A percentile compares a stretch with the other conserved stretches of the same genome.
Evolutionary conservation across 345 rosid species (phyloP).

Genomic region (Sisymbrium altissimum): DNA sequence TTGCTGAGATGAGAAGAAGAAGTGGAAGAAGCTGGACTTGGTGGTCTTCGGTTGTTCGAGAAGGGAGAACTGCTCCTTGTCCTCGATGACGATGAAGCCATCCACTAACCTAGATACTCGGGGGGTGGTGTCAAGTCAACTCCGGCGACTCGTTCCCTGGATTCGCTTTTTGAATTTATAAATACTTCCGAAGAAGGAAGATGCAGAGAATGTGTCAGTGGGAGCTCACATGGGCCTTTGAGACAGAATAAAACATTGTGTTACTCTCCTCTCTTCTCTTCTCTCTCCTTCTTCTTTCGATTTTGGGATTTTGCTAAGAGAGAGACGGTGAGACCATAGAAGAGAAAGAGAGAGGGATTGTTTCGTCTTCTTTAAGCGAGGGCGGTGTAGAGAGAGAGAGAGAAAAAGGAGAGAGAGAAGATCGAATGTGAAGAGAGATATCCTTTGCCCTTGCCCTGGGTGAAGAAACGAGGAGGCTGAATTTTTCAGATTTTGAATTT

Average conservation of each 20-base stretch:
- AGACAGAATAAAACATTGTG: constrained; percentile 45
- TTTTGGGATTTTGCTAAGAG: not conserved
- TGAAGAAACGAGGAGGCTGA: constrained; percentile 37
- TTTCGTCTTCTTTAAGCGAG: constrained; percentile 75
- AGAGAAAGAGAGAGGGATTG: constrained; percentile 32
- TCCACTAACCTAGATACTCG: constrained; percentile 40
- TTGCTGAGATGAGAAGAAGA: constrained; percentile 46
- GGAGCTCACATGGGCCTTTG: constrained; percentile 71
- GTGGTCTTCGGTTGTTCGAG: constrained; percentile 63
- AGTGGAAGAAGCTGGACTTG: constrained; percentile 76
- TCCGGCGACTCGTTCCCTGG: constrained; percentile 38
- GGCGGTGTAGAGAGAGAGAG: constrained; percentile 45
- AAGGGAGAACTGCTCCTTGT: constrained; percentile 88
- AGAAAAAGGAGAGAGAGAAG: not conserved
- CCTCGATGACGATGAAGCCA: constrained; percentile 71
- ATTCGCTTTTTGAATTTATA: constrained; percentile 10
- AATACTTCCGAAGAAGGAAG: constrained; percentile 4
- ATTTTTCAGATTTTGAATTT: constrained; percentile 29
- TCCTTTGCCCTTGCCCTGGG: constrained; percentile 12
- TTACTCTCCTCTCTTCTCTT: no score
- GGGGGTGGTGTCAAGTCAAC: constrained; percentile 25
- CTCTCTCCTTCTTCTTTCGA: not conserved
- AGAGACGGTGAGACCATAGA: constrained; percentile 24
- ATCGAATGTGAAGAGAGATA: not conserved
- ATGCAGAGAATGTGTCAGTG: constrained; percentile 63